These are phyloP conservation scores for Fusarium haematococcum DNA, from an alignment of 2,329 filamentous ascomycete species.

Conservation along the genomic window DNA sequence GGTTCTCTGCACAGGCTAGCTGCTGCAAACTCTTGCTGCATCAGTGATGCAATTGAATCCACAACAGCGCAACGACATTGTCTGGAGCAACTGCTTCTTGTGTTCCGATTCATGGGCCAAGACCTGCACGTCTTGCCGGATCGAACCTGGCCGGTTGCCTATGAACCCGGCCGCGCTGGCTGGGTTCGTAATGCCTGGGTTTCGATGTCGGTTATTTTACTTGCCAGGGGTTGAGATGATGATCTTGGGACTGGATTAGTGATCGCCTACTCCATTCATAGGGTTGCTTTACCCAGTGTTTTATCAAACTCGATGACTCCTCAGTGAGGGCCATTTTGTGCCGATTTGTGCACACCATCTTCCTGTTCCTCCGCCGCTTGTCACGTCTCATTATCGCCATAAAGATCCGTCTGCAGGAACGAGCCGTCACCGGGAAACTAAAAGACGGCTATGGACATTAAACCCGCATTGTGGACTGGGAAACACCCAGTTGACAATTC, in stretches of 20 bases:
- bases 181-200: neutral
- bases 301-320: neutral
- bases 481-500: conserved; percentile 6
- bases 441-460: conserved; percentile 7
- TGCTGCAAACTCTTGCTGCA: conserved; percentile 9
- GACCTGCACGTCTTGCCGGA: conserved; percentile 9
- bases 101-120: neutral
- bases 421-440: conserved; percentile 1
- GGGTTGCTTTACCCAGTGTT: neutral
- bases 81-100: neutral
- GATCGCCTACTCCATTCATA: neutral
- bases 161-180: neutral
- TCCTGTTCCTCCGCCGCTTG: neutral
- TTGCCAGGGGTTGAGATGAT: neutral
- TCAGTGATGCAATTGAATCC: conserved; percentile 10
- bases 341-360: neutral
- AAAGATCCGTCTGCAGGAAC: conserved; percentile 13
- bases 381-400: neutral
- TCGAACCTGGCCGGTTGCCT: conserved; percentile 4
- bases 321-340: neutral
- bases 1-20: conserved; percentile 5
- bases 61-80: neutral
- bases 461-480: conserved; percentile 12
- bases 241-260: neutral
- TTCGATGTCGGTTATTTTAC: neutral